phyloP scores from a whole-genome alignment of 208 protist genomes.

The Trypanosomatidae sp. region DNA sequence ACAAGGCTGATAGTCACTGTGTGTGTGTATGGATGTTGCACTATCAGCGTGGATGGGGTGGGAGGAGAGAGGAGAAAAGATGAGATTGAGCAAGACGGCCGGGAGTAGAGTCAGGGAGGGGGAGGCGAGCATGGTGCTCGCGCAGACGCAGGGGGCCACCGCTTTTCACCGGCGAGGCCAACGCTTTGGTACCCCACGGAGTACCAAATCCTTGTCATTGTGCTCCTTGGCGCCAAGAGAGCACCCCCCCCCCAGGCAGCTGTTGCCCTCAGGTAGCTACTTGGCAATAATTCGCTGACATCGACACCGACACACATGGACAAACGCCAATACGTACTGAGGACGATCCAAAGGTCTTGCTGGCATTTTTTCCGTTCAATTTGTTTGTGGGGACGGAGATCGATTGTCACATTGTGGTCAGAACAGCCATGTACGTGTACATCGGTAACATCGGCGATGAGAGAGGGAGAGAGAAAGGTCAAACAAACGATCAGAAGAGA shows the following conservation, averaged over 20 bases:
- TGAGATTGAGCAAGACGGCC: not conserved
- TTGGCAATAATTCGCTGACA: not conserved
- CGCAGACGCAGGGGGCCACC: not conserved
- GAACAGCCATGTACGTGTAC: not conserved
- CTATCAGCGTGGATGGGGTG: too few species aligned
- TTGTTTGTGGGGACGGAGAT: not conserved
- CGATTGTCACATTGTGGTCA: not conserved
- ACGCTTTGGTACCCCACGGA: not conserved
- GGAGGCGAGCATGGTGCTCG: not conserved
- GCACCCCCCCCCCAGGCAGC: too few species aligned
- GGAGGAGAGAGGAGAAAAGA: not conserved
- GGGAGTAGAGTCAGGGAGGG: not conserved
- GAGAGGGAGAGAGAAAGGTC: not conserved
- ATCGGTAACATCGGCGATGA: not conserved
- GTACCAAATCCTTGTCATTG: not conserved
- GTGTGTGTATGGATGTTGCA: not conserved
- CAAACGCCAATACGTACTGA: not conserved
- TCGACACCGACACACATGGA: not conserved
- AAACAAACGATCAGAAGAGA: too few species aligned
- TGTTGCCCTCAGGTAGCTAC: not conserved
- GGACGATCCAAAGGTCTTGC: not conserved
- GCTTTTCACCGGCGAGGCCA: not conserved
- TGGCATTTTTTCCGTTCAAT: not conserved
- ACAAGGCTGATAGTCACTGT: not conserved
- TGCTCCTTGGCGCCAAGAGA: too few species aligned